phyloP scores from a whole-genome alignment of 1,139 yeast genomes.

The Nakaseomyces delphensis region DNA sequence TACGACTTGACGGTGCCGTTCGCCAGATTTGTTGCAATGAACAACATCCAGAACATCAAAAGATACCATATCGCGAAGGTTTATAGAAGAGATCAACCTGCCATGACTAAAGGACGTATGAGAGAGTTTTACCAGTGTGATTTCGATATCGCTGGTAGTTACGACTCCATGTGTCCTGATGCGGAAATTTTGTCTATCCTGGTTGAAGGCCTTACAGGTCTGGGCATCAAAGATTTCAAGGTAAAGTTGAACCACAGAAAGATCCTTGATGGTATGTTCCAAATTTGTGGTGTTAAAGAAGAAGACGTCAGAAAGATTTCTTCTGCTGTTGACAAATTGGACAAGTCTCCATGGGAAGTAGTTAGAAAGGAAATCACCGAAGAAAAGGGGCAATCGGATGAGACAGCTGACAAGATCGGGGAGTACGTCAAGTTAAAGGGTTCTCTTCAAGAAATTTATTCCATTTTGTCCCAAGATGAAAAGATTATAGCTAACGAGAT shows the following conservation, averaged over 20 bases:
- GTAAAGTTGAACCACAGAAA: conserved; percentile 91
- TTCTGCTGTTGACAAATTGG: conserved; percentile 92
- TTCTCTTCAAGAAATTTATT: conserved; percentile 57
- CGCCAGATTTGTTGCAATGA: conserved; percentile 94
- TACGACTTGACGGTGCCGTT: conserved; percentile 96
- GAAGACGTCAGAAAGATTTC: conserved; percentile 91
- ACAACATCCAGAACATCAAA: conserved; percentile 79
- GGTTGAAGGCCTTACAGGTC: conserved; percentile 72
- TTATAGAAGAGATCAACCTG: conserved; percentile 97
- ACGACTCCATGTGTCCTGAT: conserved; percentile 93
- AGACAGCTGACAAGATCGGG: conserved; percentile 87
- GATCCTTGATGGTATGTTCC: conserved; percentile 89
- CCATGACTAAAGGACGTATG: conserved; percentile 99
- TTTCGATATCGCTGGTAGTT: conserved; percentile 87
- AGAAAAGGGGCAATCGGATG: conserved; percentile 84
- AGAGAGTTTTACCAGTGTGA: conserved; percentile 98
- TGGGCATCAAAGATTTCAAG: conserved; percentile 84
- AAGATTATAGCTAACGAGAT: conserved; percentile 52
- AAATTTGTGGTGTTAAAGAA: conserved; percentile 87
- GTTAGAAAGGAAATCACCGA: conserved; percentile 86
- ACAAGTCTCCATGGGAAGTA: conserved; percentile 89
- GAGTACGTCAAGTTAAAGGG: conserved; percentile 84
- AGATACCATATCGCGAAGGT: conserved; percentile 96
- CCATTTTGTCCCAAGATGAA: conserved; percentile 47
- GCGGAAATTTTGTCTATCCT: conserved; percentile 74